Evolutionary conservation across 306 rosid genomes (phyloP).

Genomic region (Vigna reflexopilosa): DNA sequence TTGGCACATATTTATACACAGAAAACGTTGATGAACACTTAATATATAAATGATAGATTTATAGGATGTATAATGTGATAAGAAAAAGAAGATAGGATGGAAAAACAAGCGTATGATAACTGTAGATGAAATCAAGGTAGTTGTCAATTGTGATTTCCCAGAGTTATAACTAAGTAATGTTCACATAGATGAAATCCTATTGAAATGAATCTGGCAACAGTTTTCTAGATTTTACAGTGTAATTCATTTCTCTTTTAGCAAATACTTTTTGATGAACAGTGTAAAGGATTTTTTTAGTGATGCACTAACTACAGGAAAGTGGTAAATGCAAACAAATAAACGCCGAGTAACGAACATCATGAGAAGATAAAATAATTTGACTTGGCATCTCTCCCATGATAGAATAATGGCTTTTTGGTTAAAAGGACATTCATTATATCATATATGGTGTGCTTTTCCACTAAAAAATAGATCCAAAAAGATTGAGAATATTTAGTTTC

Average conservation of each 20-base stretch:
- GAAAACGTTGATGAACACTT: no score
- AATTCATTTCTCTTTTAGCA: no score
- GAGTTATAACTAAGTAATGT: no score
- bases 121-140: no score
- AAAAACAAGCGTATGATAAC: no score
- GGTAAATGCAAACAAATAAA: not conserved
- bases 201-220: no score
- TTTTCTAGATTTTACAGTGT: no score
- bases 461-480: not conserved
- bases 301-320: not conserved
- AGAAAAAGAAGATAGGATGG: no score
- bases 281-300: not conserved
- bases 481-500: slow-evolving; percentile 31
- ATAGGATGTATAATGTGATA: no score
- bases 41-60: not conserved
- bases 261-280: not conserved
- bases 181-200: no score
- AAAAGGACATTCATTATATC: not conserved
- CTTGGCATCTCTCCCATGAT: slow-evolving; percentile 32
- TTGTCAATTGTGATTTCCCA: no score
- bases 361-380: slow-evolving; percentile 12
- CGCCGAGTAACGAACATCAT: not conserved
- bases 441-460: slow-evolving; percentile 36
- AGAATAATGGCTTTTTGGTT: slow-evolving; percentile 15
- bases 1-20: no score